Evolutionary conservation across 495 filamentous ascomycete species (phyloP).

Genomic region (Echria macrotheca): DNA sequence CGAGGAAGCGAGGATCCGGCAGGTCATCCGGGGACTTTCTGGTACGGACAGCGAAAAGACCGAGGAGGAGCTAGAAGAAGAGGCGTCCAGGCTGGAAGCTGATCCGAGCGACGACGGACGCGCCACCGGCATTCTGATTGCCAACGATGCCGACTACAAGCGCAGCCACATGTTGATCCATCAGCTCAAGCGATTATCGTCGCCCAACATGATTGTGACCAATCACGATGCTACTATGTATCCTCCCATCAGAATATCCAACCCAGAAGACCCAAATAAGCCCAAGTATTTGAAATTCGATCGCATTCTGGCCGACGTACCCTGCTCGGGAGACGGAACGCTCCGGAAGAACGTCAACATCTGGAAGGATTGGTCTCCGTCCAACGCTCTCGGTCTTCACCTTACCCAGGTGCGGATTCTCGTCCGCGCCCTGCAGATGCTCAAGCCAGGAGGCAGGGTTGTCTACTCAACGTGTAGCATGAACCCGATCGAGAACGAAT

Average conservation of each 20-base stretch:
- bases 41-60: slow-evolving; percentile 47
- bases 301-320: slow-evolving; percentile 91
- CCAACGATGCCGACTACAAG: slow-evolving; percentile 94
- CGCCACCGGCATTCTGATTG: slow-evolving; percentile 84
- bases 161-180: slow-evolving; percentile 94
- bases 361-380: slow-evolving; percentile 90
- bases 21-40: slow-evolving; percentile 49
- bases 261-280: slow-evolving; percentile 41
- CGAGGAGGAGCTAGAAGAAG: slow-evolving; percentile 41
- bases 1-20: slow-evolving; percentile 74
- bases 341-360: slow-evolving; percentile 82
- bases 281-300: slow-evolving; percentile 91
- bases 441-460: slow-evolving; percentile 88
- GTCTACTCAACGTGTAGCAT: slow-evolving; percentile 98
- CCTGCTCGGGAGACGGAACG: slow-evolving; percentile 94
- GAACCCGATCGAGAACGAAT: slow-evolving; percentile 96
- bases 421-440: slow-evolving; percentile 89
- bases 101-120: slow-evolving; percentile 73
- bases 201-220: slow-evolving; percentile 92
- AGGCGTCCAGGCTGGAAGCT: slow-evolving; percentile 45
- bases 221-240: slow-evolving; percentile 98
- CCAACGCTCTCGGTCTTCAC: slow-evolving; percentile 78
- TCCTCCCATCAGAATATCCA: slow-evolving; percentile 76
- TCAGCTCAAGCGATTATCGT: slow-evolving; percentile 93
- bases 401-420: slow-evolving; percentile 81